Evolutionary conservation across 768 basidiomycete genomes (phyloP), one percentile per base, ranked within the genome.

Genomic region (Hortiboletus flavorubellus): DNA sequence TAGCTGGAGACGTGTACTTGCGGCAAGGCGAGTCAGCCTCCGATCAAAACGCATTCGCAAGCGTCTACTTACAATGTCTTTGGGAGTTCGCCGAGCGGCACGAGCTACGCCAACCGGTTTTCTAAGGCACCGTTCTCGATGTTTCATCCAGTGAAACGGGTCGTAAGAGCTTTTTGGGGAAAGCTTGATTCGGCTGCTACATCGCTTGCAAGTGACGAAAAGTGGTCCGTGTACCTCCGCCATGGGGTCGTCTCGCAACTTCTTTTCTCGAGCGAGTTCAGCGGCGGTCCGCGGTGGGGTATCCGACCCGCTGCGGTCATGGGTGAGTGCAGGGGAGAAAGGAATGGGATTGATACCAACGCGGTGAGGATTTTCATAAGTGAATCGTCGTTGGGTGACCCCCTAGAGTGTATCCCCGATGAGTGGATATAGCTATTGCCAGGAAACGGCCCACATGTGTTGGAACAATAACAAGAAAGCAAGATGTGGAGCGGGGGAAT

Each of bases 111-210:
- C 64, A n/a, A 70, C 63, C 2, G 69, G 58, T 55, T 76, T 79
- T 69, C 78, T 82, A 51, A 81, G 65, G 66, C 87, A 89, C 31
- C 85, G 76, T 39, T 75, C 74, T 33, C 81, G 76, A 63, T 89
- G 87, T 59, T 80, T 84, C 43, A 72, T 66, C 87, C 87, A 89
- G 67, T 89, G 86, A 62, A 79, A 80, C 31, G 78, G 76, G 61
- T 89, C 87, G 60, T 78, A 89, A 21, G 75, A 75, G 67, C 83
- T 85, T 70, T 87, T 88, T 33, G 75, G 68, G 15, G 86, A 87
- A 29, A 89, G 79, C 66, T 86, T 86, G 69, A 89, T 87, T 14
- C 73, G 70, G 30, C 63, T 70, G 37, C 76, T 73, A 68, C 87
- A 89, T 49, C 76, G 76, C 57, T 71, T 73, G 71, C 86, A 87